Percentiles rank a stretch among this genome's conserved stretches.
Evolutionary conservation across 345 rosid species (phyloP).

Genomic region (Lepidium sativum): DNA sequence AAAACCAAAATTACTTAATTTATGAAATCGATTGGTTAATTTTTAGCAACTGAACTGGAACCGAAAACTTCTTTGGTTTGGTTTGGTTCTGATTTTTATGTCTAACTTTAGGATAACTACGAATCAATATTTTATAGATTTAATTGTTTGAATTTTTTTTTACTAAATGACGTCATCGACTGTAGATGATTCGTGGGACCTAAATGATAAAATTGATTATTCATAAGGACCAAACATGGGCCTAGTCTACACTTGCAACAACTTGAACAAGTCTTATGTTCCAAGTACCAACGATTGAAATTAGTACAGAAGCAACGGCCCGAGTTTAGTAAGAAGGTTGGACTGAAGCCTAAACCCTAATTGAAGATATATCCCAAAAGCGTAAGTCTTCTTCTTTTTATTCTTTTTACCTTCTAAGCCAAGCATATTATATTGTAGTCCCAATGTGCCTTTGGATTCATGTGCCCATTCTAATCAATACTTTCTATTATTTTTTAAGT

Average conservation of each 20-base stretch:
- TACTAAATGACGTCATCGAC: too few species aligned
- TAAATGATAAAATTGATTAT: neutral
- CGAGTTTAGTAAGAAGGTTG: neutral
- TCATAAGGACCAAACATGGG: conserved; percentile 6
- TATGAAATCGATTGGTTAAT: neutral
- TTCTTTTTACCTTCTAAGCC: conserved; percentile 22
- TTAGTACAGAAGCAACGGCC: conserved; percentile 11
- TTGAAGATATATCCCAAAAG: conserved; percentile 10
- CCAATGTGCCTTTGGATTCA: conserved; percentile 22
- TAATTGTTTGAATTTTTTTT: too few species aligned
- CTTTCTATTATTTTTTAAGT: neutral
- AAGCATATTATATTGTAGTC: conserved; percentile 25
- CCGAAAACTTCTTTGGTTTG: too few species aligned
- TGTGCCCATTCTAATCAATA: conserved; percentile 4
- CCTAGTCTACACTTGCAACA: neutral
- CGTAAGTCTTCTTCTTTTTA: conserved; percentile 15
- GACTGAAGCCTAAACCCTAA: neutral
- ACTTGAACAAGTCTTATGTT: conserved; percentile 11
- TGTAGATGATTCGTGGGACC: too few species aligned
- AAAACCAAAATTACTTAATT: too few species aligned
- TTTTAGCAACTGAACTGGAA: too few species aligned
- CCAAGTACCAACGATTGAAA: conserved; percentile 16
- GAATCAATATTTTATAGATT: too few species aligned
- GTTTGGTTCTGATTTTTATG: too few species aligned
- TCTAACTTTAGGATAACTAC: too few species aligned